Evolutionary conservation across 176 grass and related monocot genomes (phyloP), one percentile per base, ranked within the genome.

Genomic region (Carex myosuroides): DNA sequence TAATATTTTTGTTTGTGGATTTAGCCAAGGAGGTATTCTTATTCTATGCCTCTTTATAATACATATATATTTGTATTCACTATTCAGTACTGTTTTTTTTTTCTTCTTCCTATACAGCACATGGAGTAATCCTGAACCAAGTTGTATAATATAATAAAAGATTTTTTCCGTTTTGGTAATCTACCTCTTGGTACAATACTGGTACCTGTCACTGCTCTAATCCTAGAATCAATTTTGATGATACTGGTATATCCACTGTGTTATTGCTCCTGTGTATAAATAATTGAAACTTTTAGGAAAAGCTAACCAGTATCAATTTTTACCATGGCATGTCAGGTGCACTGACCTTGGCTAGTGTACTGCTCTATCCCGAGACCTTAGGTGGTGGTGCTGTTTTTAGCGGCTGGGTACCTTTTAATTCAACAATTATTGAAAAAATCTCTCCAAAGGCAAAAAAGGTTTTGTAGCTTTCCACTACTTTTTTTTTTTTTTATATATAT

Each of bases 1-100:
- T 81, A 95, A 93, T 79, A 87, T 95, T 86, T 95, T 93, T 85
- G 75, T 98, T 13, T 95, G 91, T 85, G 96, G 96, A 50, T 98
- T 98, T 86, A 95, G 89, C 30, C 96, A 95, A 85, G 88, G 96
- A 86, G 91, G 92, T 93, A 70, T 21, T 29, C 8, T 60, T 91
- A 70, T 21, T 29, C 8, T 60, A 64, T 42, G 0, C 42, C 2
- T 14, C 6, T 41, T 22, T 21, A 52, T 39, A 4, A 6, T 39
- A 6, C 37, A 35, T 29, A 41, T 21, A 8, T 73, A 70, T 66
- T 66, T 77, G 5, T 54, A 57, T 29, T 29, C 29, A 29, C 29
- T 37, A 37, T 33, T 37, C 9, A 80, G 3, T 1, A 22, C n/a
- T 41, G 68, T 30, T 2, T 12, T 42, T 64, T 42, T 64, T 11